These are phyloP conservation scores for Blastomyces silverae DNA, from an alignment of 2,329 filamentous ascomycete genomes.

Conservation along the genomic window DNA sequence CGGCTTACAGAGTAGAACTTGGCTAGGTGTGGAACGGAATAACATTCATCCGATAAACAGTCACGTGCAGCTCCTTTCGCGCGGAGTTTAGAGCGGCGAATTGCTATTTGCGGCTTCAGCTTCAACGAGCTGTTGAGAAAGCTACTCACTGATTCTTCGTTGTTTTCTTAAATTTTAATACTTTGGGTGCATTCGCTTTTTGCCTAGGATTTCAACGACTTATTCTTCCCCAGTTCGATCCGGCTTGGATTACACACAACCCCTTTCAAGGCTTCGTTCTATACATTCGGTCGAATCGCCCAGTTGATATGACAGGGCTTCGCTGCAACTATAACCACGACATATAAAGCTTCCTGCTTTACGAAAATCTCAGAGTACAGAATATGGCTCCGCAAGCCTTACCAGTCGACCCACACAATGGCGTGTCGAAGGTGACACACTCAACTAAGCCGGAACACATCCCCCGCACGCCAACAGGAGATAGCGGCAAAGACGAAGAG, in stretches of 20 bases:
- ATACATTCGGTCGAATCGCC: not conserved
- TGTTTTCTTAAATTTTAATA: no score
- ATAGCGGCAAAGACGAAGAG: slow-evolving; percentile 22
- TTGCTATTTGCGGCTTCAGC: no score
- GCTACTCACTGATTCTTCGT: no score
- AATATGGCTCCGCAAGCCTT: slow-evolving; percentile 1
- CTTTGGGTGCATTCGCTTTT: no score
- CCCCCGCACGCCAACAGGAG: not conserved
- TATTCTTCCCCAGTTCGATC: no score
- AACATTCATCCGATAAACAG: not conserved
- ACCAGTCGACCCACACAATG: no score
- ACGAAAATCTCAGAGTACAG: not conserved
- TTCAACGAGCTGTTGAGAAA: no score
- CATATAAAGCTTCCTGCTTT: not conserved
- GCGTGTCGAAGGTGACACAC: not conserved
- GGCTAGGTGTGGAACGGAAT: not conserved
- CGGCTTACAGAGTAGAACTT: no score
- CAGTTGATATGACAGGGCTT: not conserved
- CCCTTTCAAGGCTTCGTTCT: not conserved
- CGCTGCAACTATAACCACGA: not conserved
- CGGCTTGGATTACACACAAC: not conserved
- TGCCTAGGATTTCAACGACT: no score
- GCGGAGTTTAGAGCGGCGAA: no score
- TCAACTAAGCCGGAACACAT: not conserved
- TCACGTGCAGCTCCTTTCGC: not conserved